Conservation (phyloP, 805 yeast genomes). For the Ogataea philodendri region DNA sequence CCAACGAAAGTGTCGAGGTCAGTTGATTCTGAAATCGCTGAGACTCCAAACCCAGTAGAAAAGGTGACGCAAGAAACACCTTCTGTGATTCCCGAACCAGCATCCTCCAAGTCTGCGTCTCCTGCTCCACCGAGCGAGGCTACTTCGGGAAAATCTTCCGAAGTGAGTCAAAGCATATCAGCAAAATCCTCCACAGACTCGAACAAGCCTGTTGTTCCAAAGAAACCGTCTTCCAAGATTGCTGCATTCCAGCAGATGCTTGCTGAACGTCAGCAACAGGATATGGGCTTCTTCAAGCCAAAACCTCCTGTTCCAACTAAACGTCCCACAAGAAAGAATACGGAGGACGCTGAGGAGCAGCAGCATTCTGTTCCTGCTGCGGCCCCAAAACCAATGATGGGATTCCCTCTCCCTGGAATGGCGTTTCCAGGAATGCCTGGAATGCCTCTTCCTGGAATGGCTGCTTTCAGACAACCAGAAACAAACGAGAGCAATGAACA, state of each 20-base stretch:
- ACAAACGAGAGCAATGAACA: conserved; percentile 9
- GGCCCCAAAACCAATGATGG: conserved; percentile 51
- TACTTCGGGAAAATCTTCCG: too few species aligned
- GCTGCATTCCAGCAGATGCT: conserved; percentile 82
- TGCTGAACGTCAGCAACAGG: conserved; percentile 46
- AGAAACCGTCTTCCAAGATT: conserved; percentile 72
- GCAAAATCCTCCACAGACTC: neutral
- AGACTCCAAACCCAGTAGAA: neutral
- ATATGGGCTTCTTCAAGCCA: conserved; percentile 24
- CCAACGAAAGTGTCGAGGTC: too few species aligned
- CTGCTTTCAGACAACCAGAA: neutral
- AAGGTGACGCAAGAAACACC: neutral
- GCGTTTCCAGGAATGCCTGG: conserved; percentile 47
- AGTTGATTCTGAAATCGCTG: neutral
- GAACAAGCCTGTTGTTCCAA: conserved; percentile 56
- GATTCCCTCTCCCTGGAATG: conserved; percentile 53
- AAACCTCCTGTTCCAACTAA: conserved; percentile 24
- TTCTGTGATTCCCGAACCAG: too few species aligned
- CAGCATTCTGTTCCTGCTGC: neutral
- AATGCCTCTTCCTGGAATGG: conserved; percentile 21
- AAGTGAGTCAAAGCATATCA: too few species aligned
- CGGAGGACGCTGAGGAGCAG: conserved; percentile 6
- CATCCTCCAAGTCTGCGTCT: too few species aligned
- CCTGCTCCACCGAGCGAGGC: too few species aligned
- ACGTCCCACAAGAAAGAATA: conserved; percentile 20